Evolutionary conservation across 2,329 filamentous ascomycete species (phyloP), one percentile per base, ranked within the genome.

Genomic region (Diaporthe sp.): DNA sequence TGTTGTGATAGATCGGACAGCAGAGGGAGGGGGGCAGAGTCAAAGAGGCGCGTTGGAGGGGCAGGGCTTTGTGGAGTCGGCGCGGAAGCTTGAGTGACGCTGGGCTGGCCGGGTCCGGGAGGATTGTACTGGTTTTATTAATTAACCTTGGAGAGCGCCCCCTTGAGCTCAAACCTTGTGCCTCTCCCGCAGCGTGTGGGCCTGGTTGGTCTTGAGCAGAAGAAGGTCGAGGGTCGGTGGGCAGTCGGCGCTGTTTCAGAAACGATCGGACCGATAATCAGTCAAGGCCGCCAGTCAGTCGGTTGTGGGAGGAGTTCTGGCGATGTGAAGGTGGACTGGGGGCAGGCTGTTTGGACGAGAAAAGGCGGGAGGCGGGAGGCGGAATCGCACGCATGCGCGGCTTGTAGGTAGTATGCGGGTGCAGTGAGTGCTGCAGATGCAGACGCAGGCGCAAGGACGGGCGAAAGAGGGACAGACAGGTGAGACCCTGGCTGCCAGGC

Each of bases 51-150:
- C 19, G 44, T 53, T 68, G 62, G 65, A 69, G 65, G 65, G 65
- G 65, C 65, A 69, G 17, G 65, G 65, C 65, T 69, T 69, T 69
- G 65, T 69, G 65, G 65, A 69, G 65, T 53, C 46, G 65, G 65
- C 42, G 49, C 49, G 65, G 49, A 69, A 42, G 65, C 49, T 55
- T 53, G 46, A 25, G 65, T 42, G 65, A 55, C 65, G 49, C 65
- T 69, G 65, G 65, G 65, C 46, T 69, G 65, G 65, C 65, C 65
- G 65, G 49, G 65, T 55, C 65, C 65, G 65, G 46, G 49, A 39
- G 34, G 49, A 10, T 65, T 49, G 61, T 46, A 31, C 12, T 39
- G 4, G 19, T 49, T 39, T 53, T 53, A 37, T 39, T 42, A 42
- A 42, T 42, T 55, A 55, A 53, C 22, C 65, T 55, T 68, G 65